Evolutionary conservation across 352 stramenopile genomes (phyloP).

Genomic region (Blastocystis sp.): DNA sequence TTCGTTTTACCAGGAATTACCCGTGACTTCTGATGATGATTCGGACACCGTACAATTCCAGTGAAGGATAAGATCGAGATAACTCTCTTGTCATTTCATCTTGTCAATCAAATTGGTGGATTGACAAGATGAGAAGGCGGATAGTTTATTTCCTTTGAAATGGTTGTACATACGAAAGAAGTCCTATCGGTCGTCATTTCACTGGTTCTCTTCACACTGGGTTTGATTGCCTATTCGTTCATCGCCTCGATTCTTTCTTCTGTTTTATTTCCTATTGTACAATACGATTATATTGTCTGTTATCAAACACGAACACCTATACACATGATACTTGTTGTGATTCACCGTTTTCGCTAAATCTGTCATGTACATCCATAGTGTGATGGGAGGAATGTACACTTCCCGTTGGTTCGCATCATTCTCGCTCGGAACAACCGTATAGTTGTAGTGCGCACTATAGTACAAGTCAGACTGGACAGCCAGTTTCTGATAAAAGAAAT

Average conservation of each 20-base stretch:
- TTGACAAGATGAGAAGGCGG: neutral
- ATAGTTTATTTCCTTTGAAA: no score
- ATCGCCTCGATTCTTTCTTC: neutral
- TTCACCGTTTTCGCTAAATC: conserved; percentile 40
- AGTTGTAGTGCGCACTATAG: conserved; percentile 19
- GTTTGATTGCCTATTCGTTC: neutral
- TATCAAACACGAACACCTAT: conserved; percentile 15
- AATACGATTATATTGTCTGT: conserved; percentile 26
- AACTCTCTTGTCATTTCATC: no score
- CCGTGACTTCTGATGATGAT: no score
- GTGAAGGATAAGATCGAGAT: no score
- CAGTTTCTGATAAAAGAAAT: conserved; percentile 12
- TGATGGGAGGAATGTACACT: conserved; percentile 32
- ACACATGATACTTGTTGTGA: conserved; percentile 53
- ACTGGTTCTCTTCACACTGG: neutral
- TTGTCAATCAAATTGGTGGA: no score
- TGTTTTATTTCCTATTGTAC: neutral
- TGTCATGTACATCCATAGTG: conserved; percentile 34
- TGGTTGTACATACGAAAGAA: neutral
- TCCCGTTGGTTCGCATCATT: neutral
- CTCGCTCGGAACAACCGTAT: neutral
- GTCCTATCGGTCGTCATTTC: neutral
- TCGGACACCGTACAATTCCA: no score
- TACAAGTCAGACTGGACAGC: neutral
- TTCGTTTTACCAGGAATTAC: no score